Base-by-base conservation (phyloP, 306 rosid genomes). In the Acacia confusa region DNA sequence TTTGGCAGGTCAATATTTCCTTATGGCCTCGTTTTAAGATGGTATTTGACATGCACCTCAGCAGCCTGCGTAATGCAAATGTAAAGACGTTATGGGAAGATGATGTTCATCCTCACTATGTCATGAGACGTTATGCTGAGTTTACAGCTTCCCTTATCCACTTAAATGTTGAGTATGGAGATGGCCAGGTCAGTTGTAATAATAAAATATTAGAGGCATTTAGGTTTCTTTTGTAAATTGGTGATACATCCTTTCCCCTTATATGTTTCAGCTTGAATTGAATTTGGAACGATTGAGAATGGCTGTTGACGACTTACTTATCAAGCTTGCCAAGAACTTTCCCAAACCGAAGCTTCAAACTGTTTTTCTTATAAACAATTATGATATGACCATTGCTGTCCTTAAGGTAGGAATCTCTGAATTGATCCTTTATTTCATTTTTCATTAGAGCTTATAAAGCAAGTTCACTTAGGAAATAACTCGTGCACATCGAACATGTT, bases 11-110 rank as follows among this genome's bases (percentile, higher is more conserved):
- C 84, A 93, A 93, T 82, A 95, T 95, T 76, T 87, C 91, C 74
- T 87, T 95, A 69, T 95, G 99, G 99, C 99, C 99, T 82, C 93
- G 99, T 76, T 95, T 95, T 88, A 95, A 93, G 87, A 87, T 93
- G 95, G 99, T 93, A 70, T 93, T 95, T 85, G 99, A 95, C 90
- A 87, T 95, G 92, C 99, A 95, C 72, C 94, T 95, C 79, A 89
- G 80, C 92, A 95, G 98, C 87, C 84, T 95, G 75, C 90, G 98
- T 43, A 95, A 89, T 83, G 96, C 98, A 67, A 92, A 86, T 82
- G 94, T 95, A 78, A 93, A 73, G 86, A 91, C 92, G 1, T 92
- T 95, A 83, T 93, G 99, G 99, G 99, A 95, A 86, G 98, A 95
- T 69, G 99, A 95, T 82, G 94, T 93, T 86, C 99, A 89, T 86